A percentile compares a stretch with the other conserved stretches of the same genome.
Evolutionary conservation across 148 eudicot species (phyloP).

Genomic region (Fallopia convolvulus): DNA sequence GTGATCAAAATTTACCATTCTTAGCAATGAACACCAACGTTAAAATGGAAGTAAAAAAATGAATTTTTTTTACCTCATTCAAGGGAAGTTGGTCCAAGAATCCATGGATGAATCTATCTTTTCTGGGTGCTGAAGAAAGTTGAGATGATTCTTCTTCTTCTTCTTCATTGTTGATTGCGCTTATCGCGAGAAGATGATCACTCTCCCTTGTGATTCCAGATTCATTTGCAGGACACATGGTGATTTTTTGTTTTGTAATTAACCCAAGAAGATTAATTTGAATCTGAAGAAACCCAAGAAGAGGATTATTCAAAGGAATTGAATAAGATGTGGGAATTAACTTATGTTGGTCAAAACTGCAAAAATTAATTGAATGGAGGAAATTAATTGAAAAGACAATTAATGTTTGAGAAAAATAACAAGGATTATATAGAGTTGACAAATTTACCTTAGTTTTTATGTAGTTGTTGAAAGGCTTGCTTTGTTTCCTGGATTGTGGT

Average conservation of each 20-base stretch:
- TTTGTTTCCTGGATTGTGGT: slow-evolving; percentile 9
- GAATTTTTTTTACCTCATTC: slow-evolving; percentile 21
- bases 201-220: slow-evolving; percentile 13
- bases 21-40: not conserved
- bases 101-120: slow-evolving; percentile 16
- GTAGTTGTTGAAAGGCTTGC: not conserved
- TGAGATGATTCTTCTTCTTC: slow-evolving; percentile 16
- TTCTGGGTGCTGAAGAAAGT: not conserved
- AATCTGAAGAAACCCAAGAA: not conserved
- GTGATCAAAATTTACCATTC: not conserved
- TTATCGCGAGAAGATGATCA: slow-evolving; percentile 14
- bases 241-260: not conserved
- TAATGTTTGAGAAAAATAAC: not conserved
- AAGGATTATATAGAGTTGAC: not conserved
- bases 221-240: slow-evolving; percentile 27
- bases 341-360: not conserved
- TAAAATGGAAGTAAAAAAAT: not conserved
- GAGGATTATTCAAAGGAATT: not conserved
- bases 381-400: not conserved
- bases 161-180: slow-evolving; percentile 9
- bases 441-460: not conserved
- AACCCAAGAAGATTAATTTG: not conserved
- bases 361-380: not conserved
- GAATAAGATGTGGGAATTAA: not conserved
- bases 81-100: slow-evolving; percentile 21